These are phyloP conservation scores for Aspergillus piperis DNA, from an alignment of 2,329 filamentous ascomycete species.

Conservation along the genomic window DNA sequence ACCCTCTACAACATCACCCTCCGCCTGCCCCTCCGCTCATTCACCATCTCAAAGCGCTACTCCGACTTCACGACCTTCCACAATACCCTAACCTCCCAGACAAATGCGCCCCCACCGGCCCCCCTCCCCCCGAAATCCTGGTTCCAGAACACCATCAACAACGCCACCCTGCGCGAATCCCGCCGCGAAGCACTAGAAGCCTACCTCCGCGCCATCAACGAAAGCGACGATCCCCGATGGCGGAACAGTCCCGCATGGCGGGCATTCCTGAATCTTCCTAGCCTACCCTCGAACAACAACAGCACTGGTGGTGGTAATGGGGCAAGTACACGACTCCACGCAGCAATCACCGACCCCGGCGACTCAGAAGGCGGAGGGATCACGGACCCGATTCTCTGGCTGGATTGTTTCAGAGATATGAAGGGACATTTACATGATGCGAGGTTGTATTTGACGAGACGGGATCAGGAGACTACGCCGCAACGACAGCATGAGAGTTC, in stretches of 20 bases:
- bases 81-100: conserved; percentile 51
- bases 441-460: conserved; percentile 57
- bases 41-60: conserved; percentile 63
- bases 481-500: conserved; percentile 64
- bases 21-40: conserved; percentile 61
- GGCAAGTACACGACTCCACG: conserved; percentile 42
- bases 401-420: conserved; percentile 62
- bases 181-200: conserved; percentile 58
- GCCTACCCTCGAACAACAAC: conserved; percentile 17
- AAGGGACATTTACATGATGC: conserved; percentile 64
- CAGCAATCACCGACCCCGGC: conserved; percentile 45
- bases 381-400: conserved; percentile 60
- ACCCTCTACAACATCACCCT: conserved; percentile 64
- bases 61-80: conserved; percentile 63
- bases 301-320: conserved; percentile 16
- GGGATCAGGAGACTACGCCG: conserved; percentile 61
- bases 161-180: conserved; percentile 58
- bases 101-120: conserved; percentile 54
- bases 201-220: conserved; percentile 62
- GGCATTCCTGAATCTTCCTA: conserved; percentile 59
- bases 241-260: conserved; percentile 59
- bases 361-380: conserved; percentile 31
- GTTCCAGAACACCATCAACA: conserved; percentile 60
- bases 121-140: conserved; percentile 62
- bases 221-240: conserved; percentile 58